Conservation (phyloP, 1,284 basidiomycete species). For the Leccinum cinnamomeum region DNA sequence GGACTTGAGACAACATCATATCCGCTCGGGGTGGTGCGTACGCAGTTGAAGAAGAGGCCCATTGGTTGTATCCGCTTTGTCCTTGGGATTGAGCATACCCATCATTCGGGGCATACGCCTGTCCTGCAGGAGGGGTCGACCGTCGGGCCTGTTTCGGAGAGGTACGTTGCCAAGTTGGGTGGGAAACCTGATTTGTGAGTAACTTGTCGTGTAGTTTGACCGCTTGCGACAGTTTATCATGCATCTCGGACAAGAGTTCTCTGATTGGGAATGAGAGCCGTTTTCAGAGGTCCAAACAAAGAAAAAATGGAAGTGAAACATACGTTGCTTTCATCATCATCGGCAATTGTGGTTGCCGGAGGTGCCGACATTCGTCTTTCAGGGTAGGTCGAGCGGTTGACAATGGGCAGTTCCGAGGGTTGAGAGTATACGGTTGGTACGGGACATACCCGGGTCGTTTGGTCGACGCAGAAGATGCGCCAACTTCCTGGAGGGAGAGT, state of each 20-base stretch:
- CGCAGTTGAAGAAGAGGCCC: slow-evolving; percentile 29
- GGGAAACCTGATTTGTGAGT: slow-evolving; percentile 80
- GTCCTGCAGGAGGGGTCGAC: slow-evolving; percentile 15
- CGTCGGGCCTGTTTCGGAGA: slow-evolving; percentile 22
- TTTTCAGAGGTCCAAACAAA: not conserved
- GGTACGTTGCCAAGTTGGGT: slow-evolving; percentile 57
- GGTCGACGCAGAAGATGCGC: slow-evolving; percentile 44
- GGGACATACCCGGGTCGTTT: slow-evolving; percentile 68
- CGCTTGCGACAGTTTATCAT: slow-evolving; percentile 39
- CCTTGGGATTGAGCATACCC: slow-evolving; percentile 25
- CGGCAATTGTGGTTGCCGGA: slow-evolving; percentile 36
- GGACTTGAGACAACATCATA: slow-evolving; percentile 11
- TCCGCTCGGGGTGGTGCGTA: slow-evolving; percentile 9
- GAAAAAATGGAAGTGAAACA: slow-evolving; percentile 36
- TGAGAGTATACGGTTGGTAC: slow-evolving; percentile 57
- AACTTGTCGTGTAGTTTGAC: slow-evolving; percentile 89
- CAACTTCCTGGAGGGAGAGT: slow-evolving; percentile 83
- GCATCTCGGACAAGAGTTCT: too few relatives aligned
- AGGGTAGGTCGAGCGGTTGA: slow-evolving; percentile 55
- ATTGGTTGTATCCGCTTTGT: slow-evolving; percentile 29
- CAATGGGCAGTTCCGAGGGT: slow-evolving; percentile 71
- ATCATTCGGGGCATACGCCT: slow-evolving; percentile 13
- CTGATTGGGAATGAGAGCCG: too few relatives aligned
- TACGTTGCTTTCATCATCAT: slow-evolving; percentile 87
- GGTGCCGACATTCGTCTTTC: slow-evolving; percentile 24